A percentile compares a stretch with the other conserved stretches of the same genome.
Conservation (phyloP, 2,329 filamentous ascomycete species). For the Cytospora paraplurivora region DNA sequence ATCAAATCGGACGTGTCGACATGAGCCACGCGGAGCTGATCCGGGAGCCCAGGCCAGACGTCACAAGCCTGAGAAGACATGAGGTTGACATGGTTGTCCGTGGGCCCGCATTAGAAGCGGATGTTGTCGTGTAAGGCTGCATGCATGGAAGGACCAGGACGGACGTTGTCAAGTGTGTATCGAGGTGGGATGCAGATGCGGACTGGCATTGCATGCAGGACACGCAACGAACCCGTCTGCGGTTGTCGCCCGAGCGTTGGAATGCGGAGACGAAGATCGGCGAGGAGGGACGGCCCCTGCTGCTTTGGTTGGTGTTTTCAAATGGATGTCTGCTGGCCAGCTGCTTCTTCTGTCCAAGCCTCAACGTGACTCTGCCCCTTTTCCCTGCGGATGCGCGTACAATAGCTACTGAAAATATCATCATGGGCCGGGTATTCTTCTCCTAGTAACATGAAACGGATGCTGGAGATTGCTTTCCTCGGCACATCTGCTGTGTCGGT, state of each 20-base stretch:
- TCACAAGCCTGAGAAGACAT: constrained; percentile 3
- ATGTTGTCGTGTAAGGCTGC: constrained; percentile 12
- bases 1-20: not conserved
- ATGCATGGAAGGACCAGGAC: not conserved
- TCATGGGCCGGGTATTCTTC: too few relatives aligned
- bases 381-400: not conserved
- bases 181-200: not conserved
- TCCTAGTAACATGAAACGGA: too few relatives aligned
- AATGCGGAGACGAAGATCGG: not conserved
- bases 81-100: not conserved
- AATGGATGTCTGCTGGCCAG: not conserved
- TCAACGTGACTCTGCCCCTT: not conserved
- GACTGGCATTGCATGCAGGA: constrained; percentile 4
- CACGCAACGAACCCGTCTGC: constrained; percentile 20
- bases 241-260: too few relatives aligned
- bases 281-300: not conserved
- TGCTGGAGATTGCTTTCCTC: too few relatives aligned
- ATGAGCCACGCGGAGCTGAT: not conserved
- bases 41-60: constrained; percentile 1
- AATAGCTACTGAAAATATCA: too few relatives aligned
- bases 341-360: not conserved
- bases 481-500: too few relatives aligned
- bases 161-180: not conserved
- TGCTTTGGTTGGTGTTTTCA: not conserved
- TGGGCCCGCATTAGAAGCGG: not conserved